Evolutionary conservation across 805 yeast genomes (phyloP).

Genomic region (Komagataella kurtzmanii): DNA sequence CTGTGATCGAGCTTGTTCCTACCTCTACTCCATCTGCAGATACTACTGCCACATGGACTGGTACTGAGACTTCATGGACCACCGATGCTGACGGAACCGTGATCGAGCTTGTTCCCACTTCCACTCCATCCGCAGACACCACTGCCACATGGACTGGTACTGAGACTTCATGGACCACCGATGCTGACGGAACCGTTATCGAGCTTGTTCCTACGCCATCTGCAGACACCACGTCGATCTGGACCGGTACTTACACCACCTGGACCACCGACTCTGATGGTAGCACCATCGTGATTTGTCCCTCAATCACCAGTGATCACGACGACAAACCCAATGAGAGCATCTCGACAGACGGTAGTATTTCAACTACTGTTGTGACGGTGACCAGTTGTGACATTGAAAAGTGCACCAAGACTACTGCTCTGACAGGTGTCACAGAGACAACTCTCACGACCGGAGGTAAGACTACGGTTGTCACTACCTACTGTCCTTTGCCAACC

Average conservation of each 20-base stretch:
- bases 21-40: no score
- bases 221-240: no score
- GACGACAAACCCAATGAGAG: background rate
- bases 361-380: background rate
- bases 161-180: no score
- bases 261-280: background rate
- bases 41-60: no score
- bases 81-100: no score
- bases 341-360: background rate
- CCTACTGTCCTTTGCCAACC: background rate
- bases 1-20: no score
- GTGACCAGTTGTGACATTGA: background rate
- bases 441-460: background rate
- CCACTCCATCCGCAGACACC: no score
- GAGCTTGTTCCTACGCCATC: no score
- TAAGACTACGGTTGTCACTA: background rate
- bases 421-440: background rate
- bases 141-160: no score
- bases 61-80: no score
- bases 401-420: background rate
- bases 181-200: no score
- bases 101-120: no score
- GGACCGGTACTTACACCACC: background rate
- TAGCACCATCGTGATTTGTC: background rate
- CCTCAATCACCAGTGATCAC: background rate